phyloP scores from a whole-genome alignment of 2,329 filamentous ascomycete species.

The Teratosphaeria pseudoeucalypti region DNA sequence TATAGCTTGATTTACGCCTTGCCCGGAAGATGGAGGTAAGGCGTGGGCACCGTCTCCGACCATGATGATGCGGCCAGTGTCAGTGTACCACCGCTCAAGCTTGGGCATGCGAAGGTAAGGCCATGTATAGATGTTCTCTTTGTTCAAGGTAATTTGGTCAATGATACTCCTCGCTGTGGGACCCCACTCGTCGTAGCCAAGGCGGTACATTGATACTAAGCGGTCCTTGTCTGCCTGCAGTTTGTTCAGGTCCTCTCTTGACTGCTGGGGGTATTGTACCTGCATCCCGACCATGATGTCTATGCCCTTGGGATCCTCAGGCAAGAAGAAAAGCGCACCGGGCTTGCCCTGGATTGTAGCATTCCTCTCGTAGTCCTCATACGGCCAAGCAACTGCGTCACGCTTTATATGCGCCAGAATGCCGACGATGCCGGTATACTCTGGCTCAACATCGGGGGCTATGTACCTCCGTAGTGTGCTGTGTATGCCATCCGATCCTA shows the following conservation, averaged over 20 bases:
- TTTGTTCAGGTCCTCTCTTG: constrained; percentile 25
- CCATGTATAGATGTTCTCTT: constrained; percentile 16
- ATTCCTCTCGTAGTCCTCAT: constrained; percentile 18
- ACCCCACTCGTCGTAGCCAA: constrained; percentile 11
- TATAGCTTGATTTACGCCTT: constrained; percentile 46
- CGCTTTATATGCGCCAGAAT: constrained; percentile 13
- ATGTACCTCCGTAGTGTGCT: constrained; percentile 27
- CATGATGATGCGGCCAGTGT: constrained; percentile 38
- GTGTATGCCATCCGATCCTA: constrained; percentile 20
- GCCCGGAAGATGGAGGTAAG: constrained; percentile 40
- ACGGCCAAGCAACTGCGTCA: constrained; percentile 13
- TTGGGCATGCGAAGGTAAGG: constrained; percentile 21
- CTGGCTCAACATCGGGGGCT: constrained; percentile 10
- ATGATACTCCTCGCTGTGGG: constrained; percentile 14
- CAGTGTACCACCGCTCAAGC: constrained; percentile 37
- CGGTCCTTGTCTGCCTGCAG: constrained; percentile 22
- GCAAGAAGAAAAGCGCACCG: constrained; percentile 30
- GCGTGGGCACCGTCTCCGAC: constrained; percentile 50
- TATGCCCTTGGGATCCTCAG: constrained; percentile 25
- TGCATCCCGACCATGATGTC: constrained; percentile 30
- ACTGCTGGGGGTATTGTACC: constrained; percentile 22
- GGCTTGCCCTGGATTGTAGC: constrained; percentile 26
- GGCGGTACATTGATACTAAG: constrained; percentile 6
- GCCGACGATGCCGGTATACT: constrained; percentile 15
- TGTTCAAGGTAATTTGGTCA: constrained; percentile 7